These are phyloP conservation scores for Eucalyptus sp. DNA, from an alignment of 345 rosid genomes.

Conservation along the genomic window DNA sequence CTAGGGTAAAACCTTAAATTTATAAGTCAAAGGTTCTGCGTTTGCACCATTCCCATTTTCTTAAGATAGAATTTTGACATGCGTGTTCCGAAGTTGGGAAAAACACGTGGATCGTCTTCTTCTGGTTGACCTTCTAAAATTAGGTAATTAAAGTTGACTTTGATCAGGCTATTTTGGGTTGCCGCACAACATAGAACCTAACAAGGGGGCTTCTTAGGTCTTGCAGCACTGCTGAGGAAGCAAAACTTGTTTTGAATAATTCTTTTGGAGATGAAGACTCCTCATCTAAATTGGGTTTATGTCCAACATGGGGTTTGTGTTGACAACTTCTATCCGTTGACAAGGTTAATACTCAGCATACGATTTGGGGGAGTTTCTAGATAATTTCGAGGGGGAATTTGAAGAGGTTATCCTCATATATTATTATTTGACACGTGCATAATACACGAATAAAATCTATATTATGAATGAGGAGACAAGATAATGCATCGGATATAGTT, in stretches of 20 bases:
- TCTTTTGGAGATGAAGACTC: not conserved
- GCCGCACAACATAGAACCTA: not conserved
- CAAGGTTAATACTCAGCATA: not conserved
- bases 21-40: not conserved
- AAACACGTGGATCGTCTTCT: not conserved
- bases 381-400: not conserved
- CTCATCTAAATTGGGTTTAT: not conserved
- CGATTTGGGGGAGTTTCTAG: not conserved
- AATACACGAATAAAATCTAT: fast-evolving
- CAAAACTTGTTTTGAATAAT: not conserved
- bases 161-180: not conserved
- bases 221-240: not conserved
- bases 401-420: not conserved
- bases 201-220: not conserved
- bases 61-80: not conserved
- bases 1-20: not conserved
- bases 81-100: not conserved
- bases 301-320: not conserved
- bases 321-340: not conserved
- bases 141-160: not conserved
- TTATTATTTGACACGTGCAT: not conserved
- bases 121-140: not conserved
- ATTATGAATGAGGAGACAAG: not conserved
- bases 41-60: not conserved
- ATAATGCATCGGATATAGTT: not conserved